Base-by-base conservation (phyloP, 78 protist species). In the Acrasis kona region DNA sequence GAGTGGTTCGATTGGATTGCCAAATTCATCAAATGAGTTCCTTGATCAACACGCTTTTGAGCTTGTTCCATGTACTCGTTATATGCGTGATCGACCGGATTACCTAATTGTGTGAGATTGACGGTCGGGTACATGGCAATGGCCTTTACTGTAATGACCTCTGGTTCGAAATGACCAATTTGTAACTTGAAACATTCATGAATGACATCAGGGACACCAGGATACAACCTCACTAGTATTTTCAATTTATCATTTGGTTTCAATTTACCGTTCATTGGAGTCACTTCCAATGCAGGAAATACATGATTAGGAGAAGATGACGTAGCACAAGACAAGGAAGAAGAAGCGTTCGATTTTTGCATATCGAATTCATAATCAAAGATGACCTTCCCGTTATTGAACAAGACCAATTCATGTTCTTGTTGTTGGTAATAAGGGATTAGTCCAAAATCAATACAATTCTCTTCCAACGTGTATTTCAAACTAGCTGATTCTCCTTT, bases 111-210 rank as follows among this genome's bases (percentile, higher is more conserved):
- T n/a, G n/a, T n/a, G n/a, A n/a, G n/a, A n/a, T n/a, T n/a, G n/a
- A n/a, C n/a, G n/a, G n/a, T n/a, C n/a, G n/a, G n/a, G n/a, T n/a
- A n/a, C n/a, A n/a, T n/a, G n/a, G n/a, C n/a, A n/a, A n/a, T n/a
- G n/a, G n/a, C n/a, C n/a, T 29, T 9, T 39, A 87, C 74, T 67
- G 29, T 10, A 73, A 88, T 27, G 31, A 0, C 39, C 40, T 76
- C 65, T 29, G 88, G 86, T 6, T 61, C 79, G 34, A 88, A 81
- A 87, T 80, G 84, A 12, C 84, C 89, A 66, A 88, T 69, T 29
- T 70, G 68, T 38, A 87, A n/a, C 31, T 31, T 34, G 71, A 81
- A 41, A 3, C 2, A 1, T 39, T 79, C 89, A 2, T 68, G 57
- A 9, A 78, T 10, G 28, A n/a, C 5, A n/a, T 28, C 67, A 2